Evolutionary conservation across 305 asterid genomes (phyloP).

Genomic region (Stenogyne calaminthoides): DNA sequence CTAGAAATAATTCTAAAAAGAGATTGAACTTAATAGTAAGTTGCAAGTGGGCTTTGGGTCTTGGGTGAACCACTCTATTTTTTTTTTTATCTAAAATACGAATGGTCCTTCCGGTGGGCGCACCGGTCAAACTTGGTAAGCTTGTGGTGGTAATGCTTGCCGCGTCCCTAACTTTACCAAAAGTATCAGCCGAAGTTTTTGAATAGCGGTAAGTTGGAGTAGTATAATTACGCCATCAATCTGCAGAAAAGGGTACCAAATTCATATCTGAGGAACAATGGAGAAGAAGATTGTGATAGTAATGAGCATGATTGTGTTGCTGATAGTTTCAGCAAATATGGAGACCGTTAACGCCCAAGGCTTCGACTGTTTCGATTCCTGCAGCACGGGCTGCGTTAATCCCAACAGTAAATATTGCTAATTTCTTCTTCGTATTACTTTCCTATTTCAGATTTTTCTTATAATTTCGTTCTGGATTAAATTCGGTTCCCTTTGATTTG

Average conservation of each 20-base stretch:
- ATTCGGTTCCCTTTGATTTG: not conserved
- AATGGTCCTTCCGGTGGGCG: not conserved
- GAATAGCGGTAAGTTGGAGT: not conserved
- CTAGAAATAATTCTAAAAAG: too few relatives aligned
- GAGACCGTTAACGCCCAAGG: conserved; percentile 42
- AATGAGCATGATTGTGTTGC: conserved; percentile 39
- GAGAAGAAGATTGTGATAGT: conserved; percentile 41
- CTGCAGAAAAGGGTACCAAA: not conserved
- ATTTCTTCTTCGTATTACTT: not conserved
- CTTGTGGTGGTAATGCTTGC: not conserved
- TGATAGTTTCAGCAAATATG: conserved; percentile 42
- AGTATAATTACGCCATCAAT: not conserved
- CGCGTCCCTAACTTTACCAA: not conserved
- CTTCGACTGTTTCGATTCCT: conserved; percentile 52
- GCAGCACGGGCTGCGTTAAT: conserved; percentile 54
- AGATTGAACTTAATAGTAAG: too few relatives aligned
- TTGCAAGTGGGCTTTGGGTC: too few relatives aligned
- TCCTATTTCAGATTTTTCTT: not conserved
- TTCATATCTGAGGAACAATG: conserved; percentile 27
- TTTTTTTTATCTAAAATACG: too few relatives aligned
- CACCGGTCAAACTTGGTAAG: conserved; percentile 8
- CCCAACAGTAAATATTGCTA: conserved; percentile 29
- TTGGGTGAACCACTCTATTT: too few relatives aligned
- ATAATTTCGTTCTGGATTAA: not conserved
- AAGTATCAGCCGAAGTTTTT: not conserved